Base-by-base conservation (phyloP, 331 rosid genomes). In the Stylosanthes scabra region DNA sequence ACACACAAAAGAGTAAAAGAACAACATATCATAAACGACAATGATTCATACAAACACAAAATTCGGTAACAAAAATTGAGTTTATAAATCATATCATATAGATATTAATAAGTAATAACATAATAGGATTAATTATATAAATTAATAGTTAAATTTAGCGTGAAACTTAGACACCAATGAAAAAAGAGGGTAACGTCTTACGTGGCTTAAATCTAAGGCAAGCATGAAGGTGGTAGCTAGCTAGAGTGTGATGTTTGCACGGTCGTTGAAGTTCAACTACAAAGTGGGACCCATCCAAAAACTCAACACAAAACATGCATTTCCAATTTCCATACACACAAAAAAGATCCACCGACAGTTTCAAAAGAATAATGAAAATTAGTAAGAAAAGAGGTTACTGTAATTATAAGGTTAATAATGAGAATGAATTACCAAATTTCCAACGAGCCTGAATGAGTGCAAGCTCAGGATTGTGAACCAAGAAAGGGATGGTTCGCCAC, bases 401-500 rank as follows among this genome's bases (percentile, higher is more conserved):
- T n/a, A n/a, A n/a, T n/a, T n/a, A n/a, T n/a, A n/a, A n/a, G n/a
- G n/a, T n/a, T n/a, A n/a, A n/a, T n/a, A n/a, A n/a, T n/a, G n/a
- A n/a, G n/a, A n/a, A n/a, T n/a, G n/a, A n/a, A 1, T 81, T 87
- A 93, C 98, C 98, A 40, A 94, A 94, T 49, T 88, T 94, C 98
- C 98, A 94, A 1, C 98, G 96, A 47, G 97, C 82, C 57, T 94
- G 98, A 65, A 89, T 86, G 58, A 94, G 96, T 2, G 83, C 97
- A 1, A 94, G 64, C 71, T 84, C 74, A 16, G 96, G 85, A 75
- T 90, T 94, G 60, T 94, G 99, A 11, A 74, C 82, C 1, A 94
- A 81, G 65, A 94, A 94, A 40, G 99, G 99, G 10, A 94, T 65
- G 12, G 96, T 84, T 6, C 96, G 97, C 89, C 96, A 84, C 12